Evolutionary conservation across 2,329 filamentous ascomycete genomes (phyloP).

Genomic region (Metarhizium anisopliae): DNA sequence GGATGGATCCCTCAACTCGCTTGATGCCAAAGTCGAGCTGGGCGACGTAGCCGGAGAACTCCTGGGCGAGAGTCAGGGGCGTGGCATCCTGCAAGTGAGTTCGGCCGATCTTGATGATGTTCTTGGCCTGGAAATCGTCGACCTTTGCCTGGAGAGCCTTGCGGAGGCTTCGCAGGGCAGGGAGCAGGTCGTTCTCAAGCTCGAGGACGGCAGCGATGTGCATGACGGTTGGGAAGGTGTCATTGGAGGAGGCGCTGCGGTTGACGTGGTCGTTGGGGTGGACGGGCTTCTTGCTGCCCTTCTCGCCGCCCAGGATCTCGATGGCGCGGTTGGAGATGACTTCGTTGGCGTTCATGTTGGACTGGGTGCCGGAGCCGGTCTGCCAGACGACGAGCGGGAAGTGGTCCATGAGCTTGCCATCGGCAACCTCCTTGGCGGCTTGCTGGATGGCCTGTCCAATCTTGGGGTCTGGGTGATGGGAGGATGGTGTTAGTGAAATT

Average conservation of each 20-base stretch:
- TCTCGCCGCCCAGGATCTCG: slow-evolving; percentile 87
- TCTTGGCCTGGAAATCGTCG: slow-evolving; percentile 71
- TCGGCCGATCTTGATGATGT: slow-evolving; percentile 98
- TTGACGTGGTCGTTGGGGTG: slow-evolving; percentile 99
- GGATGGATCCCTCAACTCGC: slow-evolving; percentile 74
- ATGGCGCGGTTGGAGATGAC: slow-evolving; percentile 99
- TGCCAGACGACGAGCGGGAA: slow-evolving; percentile 99
- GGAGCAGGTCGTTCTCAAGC: slow-evolving; percentile 76
- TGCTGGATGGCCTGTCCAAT: slow-evolving; percentile 89
- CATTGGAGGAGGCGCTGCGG: slow-evolving; percentile 97
- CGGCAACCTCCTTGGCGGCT: slow-evolving; percentile 86
- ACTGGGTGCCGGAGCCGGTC: slow-evolving; percentile 96
- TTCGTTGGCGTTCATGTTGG: slow-evolving; percentile 99
- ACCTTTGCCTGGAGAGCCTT: slow-evolving; percentile 81
- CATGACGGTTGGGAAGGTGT: slow-evolving; percentile 99
- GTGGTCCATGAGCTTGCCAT: slow-evolving; percentile 89
- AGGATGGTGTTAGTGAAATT: not conserved
- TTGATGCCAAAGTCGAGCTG: slow-evolving; percentile 88
- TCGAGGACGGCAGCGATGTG: slow-evolving; percentile 96
- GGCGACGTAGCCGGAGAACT: slow-evolving; percentile 94
- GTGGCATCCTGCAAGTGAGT: slow-evolving; percentile 98
- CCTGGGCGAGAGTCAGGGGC: slow-evolving; percentile 87
- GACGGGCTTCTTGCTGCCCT: slow-evolving; percentile 96
- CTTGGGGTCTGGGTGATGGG: slow-evolving; percentile 44
- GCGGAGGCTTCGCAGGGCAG: slow-evolving; percentile 72